Conservation (phyloP, 305 asterid species). For the Rubia tinctorum region DNA sequence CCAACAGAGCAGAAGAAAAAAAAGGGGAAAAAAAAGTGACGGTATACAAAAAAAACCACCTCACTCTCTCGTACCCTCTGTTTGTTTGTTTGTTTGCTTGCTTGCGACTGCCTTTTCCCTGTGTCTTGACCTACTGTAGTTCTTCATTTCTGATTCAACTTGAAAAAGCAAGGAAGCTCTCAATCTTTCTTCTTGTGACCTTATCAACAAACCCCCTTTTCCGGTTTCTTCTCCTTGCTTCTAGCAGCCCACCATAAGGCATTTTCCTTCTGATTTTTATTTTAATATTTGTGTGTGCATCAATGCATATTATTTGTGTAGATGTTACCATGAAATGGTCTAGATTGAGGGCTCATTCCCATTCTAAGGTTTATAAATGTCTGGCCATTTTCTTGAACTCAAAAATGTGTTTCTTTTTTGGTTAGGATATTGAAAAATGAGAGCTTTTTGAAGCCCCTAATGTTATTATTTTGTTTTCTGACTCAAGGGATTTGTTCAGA, state of each 20-base stretch:
- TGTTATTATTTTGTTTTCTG: background rate
- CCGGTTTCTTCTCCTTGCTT: slow-evolving; percentile 14
- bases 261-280: slow-evolving; percentile 8
- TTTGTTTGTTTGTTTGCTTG: slow-evolving; percentile 6
- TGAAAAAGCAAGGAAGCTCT: background rate
- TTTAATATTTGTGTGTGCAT: background rate
- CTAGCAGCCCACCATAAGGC: slow-evolving; percentile 23
- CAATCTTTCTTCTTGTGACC: background rate
- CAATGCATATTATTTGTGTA: background rate
- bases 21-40: background rate
- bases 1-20: background rate
- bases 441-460: background rate
- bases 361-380: slow-evolving; percentile 7
- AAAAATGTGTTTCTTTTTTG: background rate
- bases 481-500: background rate
- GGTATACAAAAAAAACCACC: slow-evolving; percentile 9
- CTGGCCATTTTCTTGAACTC: slow-evolving; percentile 3
- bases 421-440: background rate
- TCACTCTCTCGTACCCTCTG: background rate
- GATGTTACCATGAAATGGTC: slow-evolving; percentile 1
- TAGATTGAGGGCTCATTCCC: slow-evolving; percentile 6
- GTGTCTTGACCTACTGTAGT: slow-evolving; percentile 20
- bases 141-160: slow-evolving; percentile 7
- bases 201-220: background rate
- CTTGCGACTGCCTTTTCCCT: slow-evolving; percentile 11